Percentiles rank a stretch among this genome's conserved stretches.
phyloP scores from a whole-genome alignment of 345 rosid species.

The Corchorus capsularis region DNA sequence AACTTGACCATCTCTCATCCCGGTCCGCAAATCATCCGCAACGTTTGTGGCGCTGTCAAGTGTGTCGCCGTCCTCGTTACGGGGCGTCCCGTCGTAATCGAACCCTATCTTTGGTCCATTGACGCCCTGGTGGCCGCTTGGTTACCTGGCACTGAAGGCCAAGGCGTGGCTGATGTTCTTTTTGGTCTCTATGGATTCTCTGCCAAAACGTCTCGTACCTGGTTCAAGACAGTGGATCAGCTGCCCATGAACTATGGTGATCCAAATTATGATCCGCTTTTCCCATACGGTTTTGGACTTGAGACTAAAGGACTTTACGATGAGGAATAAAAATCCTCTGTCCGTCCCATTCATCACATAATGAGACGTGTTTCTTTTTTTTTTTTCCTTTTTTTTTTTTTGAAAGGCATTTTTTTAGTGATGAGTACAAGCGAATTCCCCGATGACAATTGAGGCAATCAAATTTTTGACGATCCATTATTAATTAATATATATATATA shows the following conservation, averaged over 20 bases:
- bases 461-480: no score
- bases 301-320: slow-evolving; percentile 17
- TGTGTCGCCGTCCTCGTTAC: slow-evolving; percentile 64
- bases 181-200: slow-evolving; percentile 72
- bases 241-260: slow-evolving; percentile 81
- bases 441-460: no score
- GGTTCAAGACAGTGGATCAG: slow-evolving; percentile 69
- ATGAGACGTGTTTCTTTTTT: no score
- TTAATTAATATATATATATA: no score
- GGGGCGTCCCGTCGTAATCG: slow-evolving; percentile 67
- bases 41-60: slow-evolving; percentile 51
- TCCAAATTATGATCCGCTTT: slow-evolving; percentile 63
- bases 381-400: no score
- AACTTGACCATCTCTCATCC: slow-evolving; percentile 49
- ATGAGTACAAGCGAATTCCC: no score
- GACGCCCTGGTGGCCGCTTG: slow-evolving; percentile 73
- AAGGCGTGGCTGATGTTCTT: slow-evolving; percentile 68
- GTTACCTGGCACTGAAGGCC: slow-evolving; percentile 80
- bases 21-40: slow-evolving; percentile 48
- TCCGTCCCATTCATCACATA: no score
- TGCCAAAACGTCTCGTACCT: slow-evolving; percentile 63
- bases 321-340: no score
- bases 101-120: slow-evolving; percentile 42
- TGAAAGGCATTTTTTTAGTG: no score
- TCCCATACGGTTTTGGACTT: slow-evolving; percentile 69